Base-by-base conservation (phyloP, 176 grass and related monocot genomes). In the Phyllostachys edulis region DNA sequence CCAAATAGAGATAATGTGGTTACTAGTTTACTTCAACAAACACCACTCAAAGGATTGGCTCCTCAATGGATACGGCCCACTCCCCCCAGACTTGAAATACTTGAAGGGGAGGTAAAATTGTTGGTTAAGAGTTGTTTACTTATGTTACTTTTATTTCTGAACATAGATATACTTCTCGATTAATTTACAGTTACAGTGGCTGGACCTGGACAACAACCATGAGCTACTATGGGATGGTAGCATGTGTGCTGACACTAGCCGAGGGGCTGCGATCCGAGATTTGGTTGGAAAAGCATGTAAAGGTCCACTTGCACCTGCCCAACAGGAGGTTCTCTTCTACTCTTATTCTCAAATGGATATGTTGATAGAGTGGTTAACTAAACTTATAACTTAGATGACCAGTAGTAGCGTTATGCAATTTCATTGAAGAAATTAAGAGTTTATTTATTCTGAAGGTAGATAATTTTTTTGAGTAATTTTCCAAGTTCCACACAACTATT, bases 221-320 rank as follows among this genome's bases (percentile, higher is more conserved):
- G 96, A 98, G 56, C 84, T 93, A 71, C 84, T 95, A 80, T 98
- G 96, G 93, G 96, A 98, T 89, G 82, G 87, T 79, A 84, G 79
- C 72, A 98, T 98, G 96, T 98, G 96, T 84, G 89, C 87, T 79
- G 91, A 95, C 69, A 92, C 93, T 63, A 98, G 91, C 75, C 85
- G 86, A 70, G 91, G 93, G 36, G 89, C 91, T 69, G 88, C 79
- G 13, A 80, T 98, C 64, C 88, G 93, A 77, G 96, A 98, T 74
- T 88, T 98, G 77, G 87, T 98, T 4, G 91, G 86, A 86, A 84
- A 75, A 93, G 93, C 96, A 27, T 89, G 92, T 63, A 95, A 93
- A 91, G 89, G 87, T 76, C 93, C 96, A 64, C 91, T 98, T 71
- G 50, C 73, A 83, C 82, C 88, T 87, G 80, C 93, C n/a, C 93